A percentile compares a stretch with the other conserved stretches of the same genome.
These are phyloP conservation scores for Dianthus caryophyllus DNA, from an alignment of 148 eudicot genomes.

Conservation along the genomic window DNA sequence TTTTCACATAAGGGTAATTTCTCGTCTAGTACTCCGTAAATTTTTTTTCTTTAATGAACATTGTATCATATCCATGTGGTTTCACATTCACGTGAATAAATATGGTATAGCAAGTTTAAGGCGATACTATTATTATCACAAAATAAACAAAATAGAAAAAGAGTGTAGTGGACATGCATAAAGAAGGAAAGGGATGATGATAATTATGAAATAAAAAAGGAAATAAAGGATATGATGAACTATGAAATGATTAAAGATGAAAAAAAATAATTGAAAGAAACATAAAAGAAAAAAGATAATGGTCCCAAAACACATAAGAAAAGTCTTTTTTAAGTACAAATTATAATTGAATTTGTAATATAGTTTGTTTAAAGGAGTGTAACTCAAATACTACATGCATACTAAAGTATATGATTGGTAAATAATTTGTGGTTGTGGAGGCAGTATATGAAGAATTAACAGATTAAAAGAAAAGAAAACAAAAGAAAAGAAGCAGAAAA, in stretches of 20 bases:
- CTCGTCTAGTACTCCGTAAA: no score
- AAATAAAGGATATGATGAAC: neutral
- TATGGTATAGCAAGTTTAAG: neutral
- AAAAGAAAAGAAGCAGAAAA: neutral
- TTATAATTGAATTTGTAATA: no score
- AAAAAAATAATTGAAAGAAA: neutral
- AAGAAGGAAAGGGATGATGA: neutral
- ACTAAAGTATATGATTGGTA: no score
- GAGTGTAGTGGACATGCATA: no score
- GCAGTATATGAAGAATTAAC: no score
- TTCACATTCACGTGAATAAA: neutral
- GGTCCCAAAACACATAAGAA: constrained; percentile 7
- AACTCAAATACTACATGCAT: no score
- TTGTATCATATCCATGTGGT: neutral
- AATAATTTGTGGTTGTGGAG: no score
- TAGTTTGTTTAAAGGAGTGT: no score
- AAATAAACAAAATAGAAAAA: no score
- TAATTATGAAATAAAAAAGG: neutral
- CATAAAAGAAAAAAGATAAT: neutral
- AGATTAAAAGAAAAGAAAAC: no score
- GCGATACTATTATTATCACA: neutral
- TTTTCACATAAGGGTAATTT: no score
- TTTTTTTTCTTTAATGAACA: neutral
- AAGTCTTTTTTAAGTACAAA: no score
- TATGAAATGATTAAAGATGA: neutral